These are phyloP conservation scores for Neonectria magnoliae DNA, from an alignment of 2,329 filamentous ascomycete genomes.

Conservation along the genomic window DNA sequence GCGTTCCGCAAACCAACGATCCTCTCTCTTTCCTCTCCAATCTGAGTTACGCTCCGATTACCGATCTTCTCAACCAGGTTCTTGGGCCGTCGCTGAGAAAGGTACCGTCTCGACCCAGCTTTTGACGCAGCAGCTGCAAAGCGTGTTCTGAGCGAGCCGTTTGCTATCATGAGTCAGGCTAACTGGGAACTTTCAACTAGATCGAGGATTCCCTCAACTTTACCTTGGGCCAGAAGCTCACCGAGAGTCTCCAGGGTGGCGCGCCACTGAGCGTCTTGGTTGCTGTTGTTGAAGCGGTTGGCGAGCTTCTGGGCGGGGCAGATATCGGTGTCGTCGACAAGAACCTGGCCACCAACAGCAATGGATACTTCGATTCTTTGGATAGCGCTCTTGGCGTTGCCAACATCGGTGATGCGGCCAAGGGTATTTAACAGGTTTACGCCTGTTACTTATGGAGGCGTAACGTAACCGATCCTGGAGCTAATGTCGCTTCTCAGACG, in stretches of 20 bases:
- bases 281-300: constrained; percentile 16
- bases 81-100: constrained; percentile 15
- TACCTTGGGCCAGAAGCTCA: constrained; percentile 15
- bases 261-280: constrained; percentile 18
- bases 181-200: neutral
- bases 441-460: neutral
- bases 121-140: neutral
- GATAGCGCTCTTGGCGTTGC: constrained; percentile 10
- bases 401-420: constrained; percentile 5
- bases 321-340: constrained; percentile 15
- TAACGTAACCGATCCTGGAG: neutral
- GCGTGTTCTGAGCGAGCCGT: neutral
- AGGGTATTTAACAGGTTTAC: neutral
- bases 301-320: constrained; percentile 10
- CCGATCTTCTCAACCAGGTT: constrained; percentile 7
- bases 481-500: neutral
- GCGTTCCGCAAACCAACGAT: neutral
- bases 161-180: neutral
- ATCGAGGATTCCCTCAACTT: constrained; percentile 19
- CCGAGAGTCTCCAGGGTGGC: constrained; percentile 1
- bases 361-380: constrained; percentile 16
- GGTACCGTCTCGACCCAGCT: neutral
- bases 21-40: constrained; percentile 15
- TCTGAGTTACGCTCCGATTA: constrained; percentile 13
- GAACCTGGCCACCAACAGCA: constrained; percentile 17